Percentiles rank a stretch among this genome's conserved stretches.
Conservation (phyloP, 1,139 yeast species). For the Magnusiomyces ingens region DNA sequence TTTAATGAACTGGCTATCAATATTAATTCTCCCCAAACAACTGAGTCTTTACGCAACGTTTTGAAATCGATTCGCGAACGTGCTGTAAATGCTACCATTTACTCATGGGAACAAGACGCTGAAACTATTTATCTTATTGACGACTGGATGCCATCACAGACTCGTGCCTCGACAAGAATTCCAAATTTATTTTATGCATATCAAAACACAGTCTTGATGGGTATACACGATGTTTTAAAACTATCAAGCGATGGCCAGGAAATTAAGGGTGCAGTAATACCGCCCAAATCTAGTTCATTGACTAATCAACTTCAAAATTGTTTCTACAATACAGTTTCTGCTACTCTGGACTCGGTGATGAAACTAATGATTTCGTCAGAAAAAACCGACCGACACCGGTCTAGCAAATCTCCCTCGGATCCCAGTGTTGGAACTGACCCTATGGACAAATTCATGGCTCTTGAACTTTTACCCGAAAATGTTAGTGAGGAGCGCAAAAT, state of each 20-base stretch:
- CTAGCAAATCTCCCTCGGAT: slow-evolving; percentile 9
- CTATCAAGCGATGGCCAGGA: slow-evolving; percentile 19
- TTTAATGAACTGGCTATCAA: slow-evolving; percentile 42
- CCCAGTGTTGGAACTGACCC: background rate
- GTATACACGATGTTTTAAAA: slow-evolving; percentile 26
- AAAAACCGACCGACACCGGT: slow-evolving; percentile 8
- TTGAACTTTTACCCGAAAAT: slow-evolving; percentile 27
- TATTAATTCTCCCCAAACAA: slow-evolving; percentile 35
- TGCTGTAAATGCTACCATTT: slow-evolving; percentile 42
- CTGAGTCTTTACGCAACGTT: slow-evolving; percentile 35
- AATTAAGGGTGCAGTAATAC: slow-evolving; percentile 33
- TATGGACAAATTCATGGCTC: slow-evolving; percentile 16
- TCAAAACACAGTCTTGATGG: slow-evolving; percentile 29
- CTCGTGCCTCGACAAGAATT: slow-evolving; percentile 23
- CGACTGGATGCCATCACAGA: slow-evolving; percentile 31
- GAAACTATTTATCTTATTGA: slow-evolving; percentile 40
- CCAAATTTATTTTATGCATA: slow-evolving; percentile 28
- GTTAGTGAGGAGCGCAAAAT: slow-evolving; percentile 35
- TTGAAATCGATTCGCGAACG: slow-evolving; percentile 38
- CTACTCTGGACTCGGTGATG: slow-evolving; percentile 26
- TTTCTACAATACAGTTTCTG: slow-evolving; percentile 34
- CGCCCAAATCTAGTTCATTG: slow-evolving; percentile 44
- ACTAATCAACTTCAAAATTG: slow-evolving; percentile 38
- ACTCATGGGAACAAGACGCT: slow-evolving; percentile 47
- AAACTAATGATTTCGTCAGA: slow-evolving; percentile 13